Evolutionary conservation across 148 eudicot genomes (phyloP).

Genomic region (Amaranthus hypochondriacus): DNA sequence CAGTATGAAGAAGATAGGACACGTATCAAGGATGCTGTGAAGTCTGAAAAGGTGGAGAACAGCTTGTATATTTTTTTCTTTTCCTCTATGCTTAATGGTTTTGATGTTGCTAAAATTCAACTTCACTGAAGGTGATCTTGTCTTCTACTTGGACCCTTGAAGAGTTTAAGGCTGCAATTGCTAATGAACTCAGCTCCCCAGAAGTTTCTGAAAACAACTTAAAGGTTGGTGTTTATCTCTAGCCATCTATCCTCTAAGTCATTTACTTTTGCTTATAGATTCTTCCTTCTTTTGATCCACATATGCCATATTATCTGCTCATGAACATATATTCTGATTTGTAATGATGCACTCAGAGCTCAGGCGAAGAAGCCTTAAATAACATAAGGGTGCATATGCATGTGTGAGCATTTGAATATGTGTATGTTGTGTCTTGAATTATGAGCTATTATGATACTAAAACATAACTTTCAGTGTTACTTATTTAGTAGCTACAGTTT

Average conservation of each 20-base stretch:
- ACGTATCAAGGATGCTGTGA: conserved; percentile 70
- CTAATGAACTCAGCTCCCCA: conserved; percentile 46
- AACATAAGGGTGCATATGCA: background rate
- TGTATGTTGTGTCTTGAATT: background rate
- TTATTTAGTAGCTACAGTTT: background rate
- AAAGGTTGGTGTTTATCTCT: conserved; percentile 38
- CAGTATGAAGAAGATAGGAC: conserved; percentile 77
- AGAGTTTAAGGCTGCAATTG: conserved; percentile 65
- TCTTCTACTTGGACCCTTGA: conserved; percentile 81
- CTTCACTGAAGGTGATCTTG: conserved; percentile 45
- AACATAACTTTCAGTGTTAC: background rate
- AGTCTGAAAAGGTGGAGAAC: conserved; percentile 54
- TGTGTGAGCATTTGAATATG: background rate
- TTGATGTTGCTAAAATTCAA: conserved; percentile 10
- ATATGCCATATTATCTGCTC: background rate
- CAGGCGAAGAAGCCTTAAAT: background rate
- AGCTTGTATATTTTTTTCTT: background rate
- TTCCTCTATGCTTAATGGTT: background rate
- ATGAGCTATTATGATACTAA: background rate
- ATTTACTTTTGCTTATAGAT: no score
- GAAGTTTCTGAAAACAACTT: conserved; percentile 62
- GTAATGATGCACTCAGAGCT: background rate
- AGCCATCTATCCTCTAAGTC: background rate
- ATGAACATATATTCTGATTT: background rate
- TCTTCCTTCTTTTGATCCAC: background rate